Percentiles rank a stretch among this genome's conserved stretches.
These are phyloP conservation scores for Lantana camara DNA, from an alignment of 257 asterid species.

Conservation along the genomic window DNA sequence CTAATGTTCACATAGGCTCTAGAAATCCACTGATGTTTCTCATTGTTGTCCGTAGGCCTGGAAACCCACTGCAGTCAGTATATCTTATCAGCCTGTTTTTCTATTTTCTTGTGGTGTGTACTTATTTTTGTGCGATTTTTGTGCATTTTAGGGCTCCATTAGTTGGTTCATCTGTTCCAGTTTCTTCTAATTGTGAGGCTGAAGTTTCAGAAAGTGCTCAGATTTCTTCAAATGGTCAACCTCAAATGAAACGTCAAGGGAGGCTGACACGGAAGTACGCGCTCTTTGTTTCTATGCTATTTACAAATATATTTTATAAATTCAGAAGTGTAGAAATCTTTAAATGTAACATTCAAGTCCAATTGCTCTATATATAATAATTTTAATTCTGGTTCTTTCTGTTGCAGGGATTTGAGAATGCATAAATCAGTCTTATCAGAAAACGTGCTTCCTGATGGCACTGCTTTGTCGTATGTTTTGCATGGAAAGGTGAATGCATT, in stretches of 20 bases:
- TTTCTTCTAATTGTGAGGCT: conserved; percentile 38
- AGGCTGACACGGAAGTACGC: conserved; percentile 80
- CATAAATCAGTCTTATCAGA: conserved; percentile 70
- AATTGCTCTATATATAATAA: conserved; percentile 20
- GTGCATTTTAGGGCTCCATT: conserved; percentile 50
- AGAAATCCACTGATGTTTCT: background rate
- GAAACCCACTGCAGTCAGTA: conserved; percentile 4
- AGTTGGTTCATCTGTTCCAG: conserved; percentile 41
- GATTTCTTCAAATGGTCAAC: conserved; percentile 38
- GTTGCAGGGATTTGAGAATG: conserved; percentile 77
- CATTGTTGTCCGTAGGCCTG: conserved; percentile 9
- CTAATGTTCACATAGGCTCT: conserved; percentile 3
- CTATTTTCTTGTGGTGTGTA: conserved; percentile 17
- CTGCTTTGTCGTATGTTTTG: conserved; percentile 60
- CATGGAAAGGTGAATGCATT: conserved; percentile 65
- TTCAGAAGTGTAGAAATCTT: conserved; percentile 19
- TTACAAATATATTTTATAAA: conserved; percentile 19
- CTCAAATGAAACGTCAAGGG: conserved; percentile 54
- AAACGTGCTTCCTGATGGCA: conserved; percentile 69
- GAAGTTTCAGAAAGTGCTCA: conserved; percentile 45
- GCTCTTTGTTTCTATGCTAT: conserved; percentile 9
- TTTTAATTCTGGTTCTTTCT: conserved; percentile 21
- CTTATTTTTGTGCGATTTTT: conserved; percentile 3
- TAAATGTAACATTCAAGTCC: conserved; percentile 1
- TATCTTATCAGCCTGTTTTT: conserved; percentile 3